Percentiles rank a stretch among this genome's conserved stretches.
These are phyloP conservation scores for Ramularia collo-cygni DNA, from an alignment of 2,329 filamentous ascomycete species.

Conservation along the genomic window DNA sequence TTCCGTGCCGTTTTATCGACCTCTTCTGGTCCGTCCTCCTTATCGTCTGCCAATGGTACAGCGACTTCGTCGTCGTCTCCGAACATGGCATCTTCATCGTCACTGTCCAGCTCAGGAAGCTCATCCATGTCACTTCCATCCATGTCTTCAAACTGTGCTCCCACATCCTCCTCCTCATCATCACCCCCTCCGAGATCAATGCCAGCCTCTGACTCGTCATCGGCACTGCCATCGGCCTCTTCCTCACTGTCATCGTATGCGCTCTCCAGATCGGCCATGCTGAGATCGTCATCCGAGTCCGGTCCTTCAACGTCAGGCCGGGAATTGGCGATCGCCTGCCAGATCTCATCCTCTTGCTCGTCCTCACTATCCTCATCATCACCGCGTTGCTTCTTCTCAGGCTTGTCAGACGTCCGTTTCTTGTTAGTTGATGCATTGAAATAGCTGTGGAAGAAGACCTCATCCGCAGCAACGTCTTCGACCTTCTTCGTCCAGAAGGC, in stretches of 20 bases:
- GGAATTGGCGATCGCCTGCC: conserved; percentile 80
- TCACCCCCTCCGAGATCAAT: conserved; percentile 37
- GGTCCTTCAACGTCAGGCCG: conserved; percentile 66
- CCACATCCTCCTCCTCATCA: conserved; percentile 34
- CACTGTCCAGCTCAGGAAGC: conserved; percentile 39
- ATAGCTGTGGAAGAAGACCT: conserved; percentile 98
- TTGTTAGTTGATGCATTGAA: conserved; percentile 62
- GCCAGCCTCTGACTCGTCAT: conserved; percentile 43
- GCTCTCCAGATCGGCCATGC: conserved; percentile 41
- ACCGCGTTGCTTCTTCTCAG: conserved; percentile 44
- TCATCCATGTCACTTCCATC: conserved; percentile 52
- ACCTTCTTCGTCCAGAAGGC: conserved; percentile 85
- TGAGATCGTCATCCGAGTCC: conserved; percentile 53
- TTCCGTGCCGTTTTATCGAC: conserved; percentile 36
- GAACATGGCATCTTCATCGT: conserved; percentile 35
- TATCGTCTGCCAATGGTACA: conserved; percentile 48
- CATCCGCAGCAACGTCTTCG: conserved; percentile 82
- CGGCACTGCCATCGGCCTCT: conserved; percentile 12
- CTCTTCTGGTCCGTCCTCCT: conserved; percentile 41
- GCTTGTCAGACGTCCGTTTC: conserved; percentile 51
- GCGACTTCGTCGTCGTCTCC: conserved; percentile 49
- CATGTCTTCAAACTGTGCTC: conserved; percentile 37
- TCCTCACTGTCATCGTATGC: conserved; percentile 32
- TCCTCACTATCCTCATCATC: conserved; percentile 38
- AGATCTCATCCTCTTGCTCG: conserved; percentile 62